Evolutionary conservation across 495 filamentous ascomycete genomes (phyloP), one percentile per base, ranked within the genome.

Genomic region (Daldinia decipiens): DNA sequence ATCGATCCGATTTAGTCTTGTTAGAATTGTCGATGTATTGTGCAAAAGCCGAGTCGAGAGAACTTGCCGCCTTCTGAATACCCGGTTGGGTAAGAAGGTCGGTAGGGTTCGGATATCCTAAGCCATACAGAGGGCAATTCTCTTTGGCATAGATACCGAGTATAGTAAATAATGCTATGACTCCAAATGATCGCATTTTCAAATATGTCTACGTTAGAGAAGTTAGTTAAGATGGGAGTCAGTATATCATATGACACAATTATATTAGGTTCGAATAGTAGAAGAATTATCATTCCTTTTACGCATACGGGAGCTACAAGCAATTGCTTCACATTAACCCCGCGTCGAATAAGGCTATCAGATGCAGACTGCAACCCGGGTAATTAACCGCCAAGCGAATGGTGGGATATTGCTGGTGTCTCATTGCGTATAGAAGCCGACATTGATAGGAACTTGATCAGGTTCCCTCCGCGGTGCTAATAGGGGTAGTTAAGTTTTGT

Each of bases 91-190:
- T 58, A 3, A 79, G 72, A 0, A 84, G 72, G 24, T 80, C 76
- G 17, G 60, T 77, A 12, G 82, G 81, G 5, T 77, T 76, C 13
- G 85, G 82, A 45, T 81, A 83, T 36, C 79, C 75, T 0, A 83
- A 80, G 2, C 84, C 84, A 32, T 85, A 81, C 1, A 87, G 72
- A 7, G 84, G 85, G 62, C 84, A 87, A 36, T 74, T 76, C 54
- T 65, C 34, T 57, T 76, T 78, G 24, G 80, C 78, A n/a, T 67
- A 57, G 12, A 61, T 51, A 17, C 61, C 38, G n/a, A 38, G 17
- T 26, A 58, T 34, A 36, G 59, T 31, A 38, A 47, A 24, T 11
- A 74, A 61, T 27, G 60, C 13, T 38, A 74, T 13, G 27, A 54
- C 17, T 51, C 57, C 62, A 11, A 73, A 13, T 8, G 50, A 31